Conservation (phyloP, 805 yeast species). For the Wickerhamomyces rabaulensis region DNA sequence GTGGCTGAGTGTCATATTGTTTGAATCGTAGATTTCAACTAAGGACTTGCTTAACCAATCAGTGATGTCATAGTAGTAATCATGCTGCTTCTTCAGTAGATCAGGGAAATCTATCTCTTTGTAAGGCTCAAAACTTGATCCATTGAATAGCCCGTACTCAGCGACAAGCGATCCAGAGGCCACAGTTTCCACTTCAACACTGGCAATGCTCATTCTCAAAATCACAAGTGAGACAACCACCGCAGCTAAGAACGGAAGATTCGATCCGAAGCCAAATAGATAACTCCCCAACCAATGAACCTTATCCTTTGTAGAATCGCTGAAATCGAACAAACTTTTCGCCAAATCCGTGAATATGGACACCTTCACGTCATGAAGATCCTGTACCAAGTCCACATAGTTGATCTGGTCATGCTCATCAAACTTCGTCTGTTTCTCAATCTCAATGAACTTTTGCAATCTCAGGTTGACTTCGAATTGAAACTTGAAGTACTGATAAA, state of each 20-base stretch:
- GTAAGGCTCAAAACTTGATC: background rate
- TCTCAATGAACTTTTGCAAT: background rate
- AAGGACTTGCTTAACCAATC: background rate
- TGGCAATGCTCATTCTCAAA: background rate
- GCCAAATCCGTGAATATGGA: slow-evolving; percentile 1
- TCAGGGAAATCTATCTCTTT: background rate
- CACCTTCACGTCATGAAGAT: slow-evolving; percentile 1
- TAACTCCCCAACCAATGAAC: slow-evolving; percentile 3
- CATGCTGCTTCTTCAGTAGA: background rate
- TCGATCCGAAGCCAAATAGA: slow-evolving; percentile 1
- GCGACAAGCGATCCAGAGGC: background rate
- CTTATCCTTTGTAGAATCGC: background rate
- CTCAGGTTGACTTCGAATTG: slow-evolving; percentile 2
- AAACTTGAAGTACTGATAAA: slow-evolving; percentile 7
- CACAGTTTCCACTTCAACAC: background rate
- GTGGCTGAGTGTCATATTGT: background rate
- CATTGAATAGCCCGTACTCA: background rate
- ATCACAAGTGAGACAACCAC: background rate
- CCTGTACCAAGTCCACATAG: slow-evolving; percentile 1
- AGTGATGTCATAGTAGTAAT: background rate
- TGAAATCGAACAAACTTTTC: background rate
- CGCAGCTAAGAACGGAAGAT: background rate
- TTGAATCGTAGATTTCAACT: background rate
- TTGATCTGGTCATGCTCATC: background rate
- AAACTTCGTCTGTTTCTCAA: background rate